A percentile compares a stretch with the other conserved stretches of the same genome.
Conservation (phyloP, 441 rosid genomes). For the Corymbia calophylla region DNA sequence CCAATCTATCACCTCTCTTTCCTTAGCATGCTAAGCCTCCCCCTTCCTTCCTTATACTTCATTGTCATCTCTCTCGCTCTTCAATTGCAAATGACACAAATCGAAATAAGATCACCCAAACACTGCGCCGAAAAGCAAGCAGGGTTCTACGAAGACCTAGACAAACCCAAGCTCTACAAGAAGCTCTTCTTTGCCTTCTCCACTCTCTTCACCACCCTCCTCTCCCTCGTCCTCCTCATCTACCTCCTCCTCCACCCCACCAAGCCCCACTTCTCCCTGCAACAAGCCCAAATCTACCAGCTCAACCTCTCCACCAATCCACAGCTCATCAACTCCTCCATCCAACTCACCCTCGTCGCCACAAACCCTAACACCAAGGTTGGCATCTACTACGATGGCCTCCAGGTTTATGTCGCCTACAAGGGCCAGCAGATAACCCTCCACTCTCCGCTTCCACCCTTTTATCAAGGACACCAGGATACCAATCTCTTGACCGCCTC, state of each 20-base stretch:
- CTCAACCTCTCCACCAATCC: conserved; percentile 41
- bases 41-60: background rate
- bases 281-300: conserved; percentile 38
- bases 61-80: background rate
- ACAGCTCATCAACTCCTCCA: conserved; percentile 44
- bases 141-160: background rate
- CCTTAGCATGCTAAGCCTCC: conserved; percentile 11
- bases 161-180: conserved; percentile 28
- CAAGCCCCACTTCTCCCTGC: conserved; percentile 51
- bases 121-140: conserved; percentile 37
- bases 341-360: conserved; percentile 48
- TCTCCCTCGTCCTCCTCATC: conserved; percentile 30
- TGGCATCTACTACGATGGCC: conserved; percentile 59
- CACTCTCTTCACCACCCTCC: conserved; percentile 26
- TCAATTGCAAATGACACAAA: conserved; percentile 48
- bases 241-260: conserved; percentile 57
- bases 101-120: conserved; percentile 37
- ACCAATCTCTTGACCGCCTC: conserved; percentile 38
- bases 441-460: conserved; percentile 39
- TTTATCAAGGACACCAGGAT: conserved; percentile 55
- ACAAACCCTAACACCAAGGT: conserved; percentile 48
- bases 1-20: background rate
- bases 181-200: conserved; percentile 36
- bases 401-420: conserved; percentile 44
- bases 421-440: conserved; percentile 61